Conservation (phyloP, 2,329 filamentous ascomycete species). For the Rhynchosporium agropyri region DNA sequence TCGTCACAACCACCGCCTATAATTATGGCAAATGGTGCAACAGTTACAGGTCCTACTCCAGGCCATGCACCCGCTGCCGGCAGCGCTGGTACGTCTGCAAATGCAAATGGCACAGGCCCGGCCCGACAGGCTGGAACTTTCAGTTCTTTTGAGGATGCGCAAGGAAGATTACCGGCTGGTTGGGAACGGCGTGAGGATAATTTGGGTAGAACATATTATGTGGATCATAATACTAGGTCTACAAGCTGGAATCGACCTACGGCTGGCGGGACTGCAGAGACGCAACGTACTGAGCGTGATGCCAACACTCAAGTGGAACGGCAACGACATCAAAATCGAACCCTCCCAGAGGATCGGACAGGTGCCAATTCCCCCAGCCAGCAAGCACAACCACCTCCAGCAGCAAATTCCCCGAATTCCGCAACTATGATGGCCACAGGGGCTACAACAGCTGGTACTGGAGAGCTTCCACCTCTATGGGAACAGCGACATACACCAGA, state of each 20-base stretch:
- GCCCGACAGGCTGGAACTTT: slow-evolving; percentile 54
- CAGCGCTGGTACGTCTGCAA: slow-evolving; percentile 37
- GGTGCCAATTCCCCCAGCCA: slow-evolving; percentile 89
- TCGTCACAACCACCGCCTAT: slow-evolving; percentile 36
- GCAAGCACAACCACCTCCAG: slow-evolving; percentile 53
- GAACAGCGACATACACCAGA: slow-evolving; percentile 96
- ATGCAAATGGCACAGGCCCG: slow-evolving; percentile 32
- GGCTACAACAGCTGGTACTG: slow-evolving; percentile 89
- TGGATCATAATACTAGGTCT: slow-evolving; percentile 94
- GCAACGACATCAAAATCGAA: slow-evolving; percentile 91
- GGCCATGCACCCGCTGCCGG: slow-evolving; percentile 42
- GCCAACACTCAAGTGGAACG: slow-evolving; percentile 92
- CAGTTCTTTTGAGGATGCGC: slow-evolving; percentile 95
- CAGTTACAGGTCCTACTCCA: slow-evolving; percentile 40
- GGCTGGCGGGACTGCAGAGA: slow-evolving; percentile 72
- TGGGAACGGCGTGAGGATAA: slow-evolving; percentile 98
- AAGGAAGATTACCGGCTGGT: slow-evolving; percentile 86
- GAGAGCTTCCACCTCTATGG: slow-evolving; percentile 94
- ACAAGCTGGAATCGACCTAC: slow-evolving; percentile 95
- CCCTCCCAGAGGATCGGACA: slow-evolving; percentile 92
- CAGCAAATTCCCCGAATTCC: slow-evolving; percentile 51
- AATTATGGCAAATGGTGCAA: slow-evolving; percentile 39
- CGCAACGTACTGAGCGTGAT: slow-evolving; percentile 79
- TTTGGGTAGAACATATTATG: slow-evolving; percentile 92
- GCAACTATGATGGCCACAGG: slow-evolving; percentile 93